A percentile compares a stretch with the other conserved stretches of the same genome.
These are phyloP conservation scores for Venturia nashicola DNA, from an alignment of 2,329 filamentous ascomycete genomes.

Conservation along the genomic window DNA sequence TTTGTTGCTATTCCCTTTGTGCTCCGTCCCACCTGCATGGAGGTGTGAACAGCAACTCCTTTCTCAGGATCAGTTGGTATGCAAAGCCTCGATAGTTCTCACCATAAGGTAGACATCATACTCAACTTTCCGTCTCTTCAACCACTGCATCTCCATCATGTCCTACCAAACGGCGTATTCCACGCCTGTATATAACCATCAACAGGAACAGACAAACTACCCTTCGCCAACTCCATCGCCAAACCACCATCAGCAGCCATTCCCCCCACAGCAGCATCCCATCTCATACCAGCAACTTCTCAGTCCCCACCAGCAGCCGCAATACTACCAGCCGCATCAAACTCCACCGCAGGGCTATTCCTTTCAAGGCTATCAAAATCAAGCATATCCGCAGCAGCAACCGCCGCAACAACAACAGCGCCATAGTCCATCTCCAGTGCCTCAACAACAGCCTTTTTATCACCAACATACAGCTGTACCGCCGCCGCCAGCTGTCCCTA, in stretches of 20 bases:
- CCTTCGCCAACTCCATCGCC: not conserved
- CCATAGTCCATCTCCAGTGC: not conserved
- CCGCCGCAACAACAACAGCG: not conserved
- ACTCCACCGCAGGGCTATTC: not conserved
- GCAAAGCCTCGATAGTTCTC: not conserved
- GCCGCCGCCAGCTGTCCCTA: not conserved
- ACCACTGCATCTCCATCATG: not conserved
- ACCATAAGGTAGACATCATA: not conserved
- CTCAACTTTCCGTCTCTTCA: not conserved
- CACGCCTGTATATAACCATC: not conserved
- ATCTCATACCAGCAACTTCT: not conserved
- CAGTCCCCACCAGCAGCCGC: not conserved
- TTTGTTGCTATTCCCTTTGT: not conserved
- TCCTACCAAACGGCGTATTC: conserved; percentile 1
- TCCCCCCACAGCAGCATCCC: not conserved
- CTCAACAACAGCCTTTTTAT: not conserved
- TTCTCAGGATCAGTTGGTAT: not conserved
- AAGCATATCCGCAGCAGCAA: not conserved
- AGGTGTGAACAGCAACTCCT: not conserved
- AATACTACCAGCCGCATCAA: not conserved
- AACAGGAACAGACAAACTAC: not conserved
- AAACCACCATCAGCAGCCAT: not conserved
- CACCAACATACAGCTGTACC: not conserved
- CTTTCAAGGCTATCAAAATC: not conserved
- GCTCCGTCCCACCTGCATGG: not conserved